Evolutionary conservation across 2,329 filamentous ascomycete genomes (phyloP).

Genomic region (Ophiocordyceps camponoti-rufipedis): DNA sequence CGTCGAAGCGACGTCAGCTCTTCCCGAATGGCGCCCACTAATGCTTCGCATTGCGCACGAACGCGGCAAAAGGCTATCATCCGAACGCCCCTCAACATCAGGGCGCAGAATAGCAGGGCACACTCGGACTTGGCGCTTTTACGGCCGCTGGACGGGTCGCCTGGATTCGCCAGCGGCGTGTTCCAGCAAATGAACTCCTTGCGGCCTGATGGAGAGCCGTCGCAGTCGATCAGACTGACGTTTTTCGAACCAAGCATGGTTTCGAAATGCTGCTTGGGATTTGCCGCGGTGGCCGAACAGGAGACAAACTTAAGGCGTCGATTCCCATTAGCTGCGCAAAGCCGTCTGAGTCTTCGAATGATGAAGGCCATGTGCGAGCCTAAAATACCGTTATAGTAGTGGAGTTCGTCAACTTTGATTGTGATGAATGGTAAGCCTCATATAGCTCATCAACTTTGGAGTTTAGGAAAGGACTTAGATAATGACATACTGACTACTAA

Average conservation of each 20-base stretch:
- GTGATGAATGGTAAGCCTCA: not conserved
- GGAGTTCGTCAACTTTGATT: slow-evolving; percentile 60
- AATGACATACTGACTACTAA: slow-evolving; percentile 53
- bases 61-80: slow-evolving; percentile 88
- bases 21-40: slow-evolving; percentile 61
- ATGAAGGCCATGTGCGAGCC: slow-evolving; percentile 89
- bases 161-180: slow-evolving; percentile 80
- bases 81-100: slow-evolving; percentile 73
- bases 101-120: slow-evolving; percentile 77
- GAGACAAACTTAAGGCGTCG: slow-evolving; percentile 74
- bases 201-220: slow-evolving; percentile 74
- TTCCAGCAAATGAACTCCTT: slow-evolving; percentile 99
- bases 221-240: slow-evolving; percentile 69
- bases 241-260: slow-evolving; percentile 81
- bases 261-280: slow-evolving; percentile 79
- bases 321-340: slow-evolving; percentile 85
- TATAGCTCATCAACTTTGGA: not conserved
- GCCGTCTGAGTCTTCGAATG: slow-evolving; percentile 72
- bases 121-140: slow-evolving; percentile 70
- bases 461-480: not conserved
- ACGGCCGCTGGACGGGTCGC: slow-evolving; percentile 70
- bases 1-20: slow-evolving; percentile 60
- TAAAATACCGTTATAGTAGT: slow-evolving; percentile 91
- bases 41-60: slow-evolving; percentile 70
- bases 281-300: slow-evolving; percentile 90